Base-by-base conservation (phyloP, 2,329 filamentous ascomycete species). In the Sporothrix mexicana region DNA sequence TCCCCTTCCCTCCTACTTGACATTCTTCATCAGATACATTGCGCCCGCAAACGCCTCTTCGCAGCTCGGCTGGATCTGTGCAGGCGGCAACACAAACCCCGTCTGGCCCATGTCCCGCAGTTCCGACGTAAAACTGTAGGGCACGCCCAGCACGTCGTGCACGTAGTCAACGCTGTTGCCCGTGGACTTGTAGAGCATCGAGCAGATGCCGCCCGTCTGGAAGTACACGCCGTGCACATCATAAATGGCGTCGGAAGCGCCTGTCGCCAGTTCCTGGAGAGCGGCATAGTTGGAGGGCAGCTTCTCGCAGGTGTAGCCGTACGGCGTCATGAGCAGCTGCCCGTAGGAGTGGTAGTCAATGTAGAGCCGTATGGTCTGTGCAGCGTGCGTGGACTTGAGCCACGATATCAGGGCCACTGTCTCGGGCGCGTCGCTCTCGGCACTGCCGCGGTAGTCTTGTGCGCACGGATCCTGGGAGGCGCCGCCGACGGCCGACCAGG, bases 331-430 rank as follows among this genome's bases (percentile, higher is more conserved):
- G 73, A 91, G 85, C 45, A 88, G 82, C 75, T 91, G 89, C 12
- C 85, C 86, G 80, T 90, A 92, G 0, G 88, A 85, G 80, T 92
- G 90, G 78, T 87, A 88, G 80, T 92, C 90, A 75, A 92, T 87
- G 80, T 87, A 92, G 2, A 90, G 82, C 77, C 88, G 86, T 55
- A 91, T 81, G 0, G 88, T 87, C 74, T 86, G 83, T 2, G 76
- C 72, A 9, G 77, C 72, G 73, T 81, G 80, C 72, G 80, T 78
- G 23, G 76, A 76, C 67, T 78, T 75, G 36, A 82, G 76, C 75
- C 80, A 83, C 53, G 76, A 76, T 5, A 79, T 83, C 9, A 91
- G 81, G 0, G 81, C 84, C 73, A 81, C 81, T 75, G 82, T 88
- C 80, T 90, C 88, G 5, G 86, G 84, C 0, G 85, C 81, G 72